Conservation (phyloP, 2,329 filamentous ascomycete species). For the Epichloe scottii region DNA sequence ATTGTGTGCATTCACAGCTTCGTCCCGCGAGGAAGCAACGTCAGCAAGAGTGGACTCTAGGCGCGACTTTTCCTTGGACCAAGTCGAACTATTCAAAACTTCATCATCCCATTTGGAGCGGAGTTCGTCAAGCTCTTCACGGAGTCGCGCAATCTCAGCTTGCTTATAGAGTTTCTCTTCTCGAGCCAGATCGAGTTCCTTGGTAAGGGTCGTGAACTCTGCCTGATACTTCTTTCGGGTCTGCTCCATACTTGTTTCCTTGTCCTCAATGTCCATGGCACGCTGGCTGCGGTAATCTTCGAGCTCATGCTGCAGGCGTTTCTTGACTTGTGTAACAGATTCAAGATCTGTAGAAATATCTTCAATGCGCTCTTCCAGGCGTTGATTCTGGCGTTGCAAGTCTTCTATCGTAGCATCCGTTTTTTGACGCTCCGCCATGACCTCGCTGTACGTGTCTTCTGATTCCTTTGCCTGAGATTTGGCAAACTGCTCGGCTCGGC, state of each 20-base stretch:
- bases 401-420: conserved; percentile 84
- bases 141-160: conserved; percentile 71
- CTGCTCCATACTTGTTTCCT: conserved; percentile 90
- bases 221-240: conserved; percentile 95
- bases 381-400: conserved; percentile 77
- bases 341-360: conserved; percentile 85
- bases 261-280: conserved; percentile 93
- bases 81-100: conserved; percentile 91
- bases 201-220: conserved; percentile 78
- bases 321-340: conserved; percentile 76
- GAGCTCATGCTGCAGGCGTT: conserved; percentile 88
- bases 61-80: conserved; percentile 94
- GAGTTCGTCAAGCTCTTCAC: conserved; percentile 92
- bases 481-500: conserved; percentile 84
- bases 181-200: conserved; percentile 85
- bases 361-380: conserved; percentile 81
- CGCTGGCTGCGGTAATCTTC: conserved; percentile 94
- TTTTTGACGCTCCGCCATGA: conserved; percentile 85
- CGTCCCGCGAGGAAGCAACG: conserved; percentile 80
- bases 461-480: conserved; percentile 81
- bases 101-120: conserved; percentile 97
- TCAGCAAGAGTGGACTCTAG: conserved; percentile 84
- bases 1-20: conserved; percentile 85
- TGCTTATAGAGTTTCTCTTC: conserved; percentile 81
- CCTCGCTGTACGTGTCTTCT: conserved; percentile 77